A percentile compares a stretch with the other conserved stretches of the same genome.
Conservation (phyloP, 2,329 filamentous ascomycete genomes). For the Penicillium sp. region DNA sequence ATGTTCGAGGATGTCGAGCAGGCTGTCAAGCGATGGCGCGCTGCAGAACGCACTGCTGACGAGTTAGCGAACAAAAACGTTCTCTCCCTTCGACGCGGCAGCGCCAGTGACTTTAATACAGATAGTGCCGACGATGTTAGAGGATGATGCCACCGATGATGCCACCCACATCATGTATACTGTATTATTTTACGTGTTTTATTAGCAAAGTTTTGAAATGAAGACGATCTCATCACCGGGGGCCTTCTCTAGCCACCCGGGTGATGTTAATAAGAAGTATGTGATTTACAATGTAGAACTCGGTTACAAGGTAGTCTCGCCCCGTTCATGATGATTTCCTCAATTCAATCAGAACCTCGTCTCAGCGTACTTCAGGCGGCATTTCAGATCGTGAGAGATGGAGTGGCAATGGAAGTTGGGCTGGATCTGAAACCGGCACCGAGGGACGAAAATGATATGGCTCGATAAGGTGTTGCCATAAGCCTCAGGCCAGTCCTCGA, state of each 20-base stretch:
- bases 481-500: too few relatives aligned
- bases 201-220: constrained; percentile 13
- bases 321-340: neutral
- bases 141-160: constrained; percentile 17
- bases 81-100: constrained; percentile 35
- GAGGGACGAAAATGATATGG: too few relatives aligned
- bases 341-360: neutral
- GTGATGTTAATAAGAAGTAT: neutral
- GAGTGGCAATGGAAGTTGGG: too few relatives aligned
- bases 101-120: constrained; percentile 36
- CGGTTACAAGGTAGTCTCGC: neutral
- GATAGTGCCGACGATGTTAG: constrained; percentile 37
- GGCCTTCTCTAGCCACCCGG: neutral
- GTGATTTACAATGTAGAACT: neutral
- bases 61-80: constrained; percentile 37
- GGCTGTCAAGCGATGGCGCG: constrained; percentile 69
- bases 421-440: too few relatives aligned
- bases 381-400: too few relatives aligned
- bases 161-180: constrained; percentile 18
- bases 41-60: constrained; percentile 55
- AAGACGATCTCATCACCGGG: constrained; percentile 1
- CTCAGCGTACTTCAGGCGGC: too few relatives aligned
- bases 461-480: too few relatives aligned
- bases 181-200: constrained; percentile 18
- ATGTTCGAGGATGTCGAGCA: constrained; percentile 89